phyloP scores from a whole-genome alignment of 2,329 filamentous ascomycete species.

The Leptographium flavum region DNA sequence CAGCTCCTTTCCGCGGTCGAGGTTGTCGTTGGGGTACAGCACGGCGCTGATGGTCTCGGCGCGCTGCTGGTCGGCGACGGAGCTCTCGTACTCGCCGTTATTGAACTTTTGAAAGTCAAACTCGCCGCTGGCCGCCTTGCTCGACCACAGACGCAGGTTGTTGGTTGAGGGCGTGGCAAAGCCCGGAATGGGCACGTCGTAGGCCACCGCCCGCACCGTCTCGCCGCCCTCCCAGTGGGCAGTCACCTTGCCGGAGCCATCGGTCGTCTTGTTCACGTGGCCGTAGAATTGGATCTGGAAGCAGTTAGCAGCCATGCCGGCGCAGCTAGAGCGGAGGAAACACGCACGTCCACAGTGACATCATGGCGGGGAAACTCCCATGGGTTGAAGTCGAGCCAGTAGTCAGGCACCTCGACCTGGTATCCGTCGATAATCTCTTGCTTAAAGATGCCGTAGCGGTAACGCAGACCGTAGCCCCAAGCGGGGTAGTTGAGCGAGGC shows the following conservation, averaged over 20 bases:
- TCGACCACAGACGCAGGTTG: constrained; percentile 94
- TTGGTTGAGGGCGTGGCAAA: constrained; percentile 85
- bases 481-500: constrained; percentile 90
- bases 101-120: constrained; percentile 99
- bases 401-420: constrained; percentile 95
- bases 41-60: constrained; percentile 99
- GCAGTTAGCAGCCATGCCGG: background rate
- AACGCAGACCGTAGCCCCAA: constrained; percentile 93
- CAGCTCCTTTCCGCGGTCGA: constrained; percentile 92
- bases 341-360: constrained; percentile 67
- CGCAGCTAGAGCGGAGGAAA: background rate
- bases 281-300: constrained; percentile 82
- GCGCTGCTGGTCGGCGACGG: constrained; percentile 92
- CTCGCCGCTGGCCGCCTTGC: constrained; percentile 90
- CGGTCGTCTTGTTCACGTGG: constrained; percentile 57
- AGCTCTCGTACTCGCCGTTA: constrained; percentile 92
- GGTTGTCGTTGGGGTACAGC: constrained; percentile 92
- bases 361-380: constrained; percentile 98
- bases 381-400: constrained; percentile 98
- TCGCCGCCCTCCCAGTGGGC: constrained; percentile 86
- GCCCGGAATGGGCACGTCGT: constrained; percentile 84
- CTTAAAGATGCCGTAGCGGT: constrained; percentile 97
- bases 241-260: constrained; percentile 61
- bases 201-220: constrained; percentile 80
- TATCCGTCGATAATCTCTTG: constrained; percentile 98